A percentile compares a stretch with the other conserved stretches of the same genome.
phyloP scores from a whole-genome alignment of 495 filamentous ascomycete species.

The Penicillium cataractarum region DNA sequence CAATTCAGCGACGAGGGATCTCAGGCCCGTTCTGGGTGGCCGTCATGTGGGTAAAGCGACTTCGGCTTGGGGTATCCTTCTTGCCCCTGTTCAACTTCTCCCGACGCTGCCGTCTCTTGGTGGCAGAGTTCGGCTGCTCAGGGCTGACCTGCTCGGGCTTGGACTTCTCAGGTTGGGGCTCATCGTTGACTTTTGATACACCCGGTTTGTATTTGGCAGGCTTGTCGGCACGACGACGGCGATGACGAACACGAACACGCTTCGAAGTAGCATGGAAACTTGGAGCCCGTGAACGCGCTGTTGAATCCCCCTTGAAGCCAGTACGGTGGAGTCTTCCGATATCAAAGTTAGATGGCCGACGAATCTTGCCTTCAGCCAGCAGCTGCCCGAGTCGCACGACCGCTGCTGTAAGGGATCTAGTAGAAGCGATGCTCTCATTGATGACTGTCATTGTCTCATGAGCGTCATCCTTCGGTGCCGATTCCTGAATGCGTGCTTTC shows the following conservation, averaged over 20 bases:
- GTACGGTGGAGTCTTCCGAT: background rate
- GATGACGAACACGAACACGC: constrained; percentile 5
- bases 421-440: constrained; percentile 10
- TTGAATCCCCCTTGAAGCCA: background rate
- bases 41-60: constrained; percentile 29
- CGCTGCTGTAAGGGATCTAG: constrained; percentile 17
- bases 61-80: constrained; percentile 14
- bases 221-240: constrained; percentile 12
- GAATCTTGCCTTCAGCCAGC: constrained; percentile 5
- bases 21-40: constrained; percentile 20
- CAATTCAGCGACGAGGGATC: constrained; percentile 4
- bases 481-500: background rate
- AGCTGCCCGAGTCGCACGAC: constrained; percentile 9
- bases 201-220: background rate
- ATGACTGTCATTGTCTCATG: background rate
- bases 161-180: constrained; percentile 3
- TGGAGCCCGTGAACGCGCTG: background rate
- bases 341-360: background rate
- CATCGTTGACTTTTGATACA: background rate
- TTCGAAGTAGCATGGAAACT: constrained; percentile 6
- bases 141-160: too few relatives aligned
- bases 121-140: constrained; percentile 33
- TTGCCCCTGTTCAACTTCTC: constrained; percentile 18
- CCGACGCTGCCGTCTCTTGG: constrained; percentile 33
- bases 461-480: background rate